These are phyloP conservation scores for Silene vulgaris DNA, from an alignment of 179 eudicot genomes.

Conservation along the genomic window DNA sequence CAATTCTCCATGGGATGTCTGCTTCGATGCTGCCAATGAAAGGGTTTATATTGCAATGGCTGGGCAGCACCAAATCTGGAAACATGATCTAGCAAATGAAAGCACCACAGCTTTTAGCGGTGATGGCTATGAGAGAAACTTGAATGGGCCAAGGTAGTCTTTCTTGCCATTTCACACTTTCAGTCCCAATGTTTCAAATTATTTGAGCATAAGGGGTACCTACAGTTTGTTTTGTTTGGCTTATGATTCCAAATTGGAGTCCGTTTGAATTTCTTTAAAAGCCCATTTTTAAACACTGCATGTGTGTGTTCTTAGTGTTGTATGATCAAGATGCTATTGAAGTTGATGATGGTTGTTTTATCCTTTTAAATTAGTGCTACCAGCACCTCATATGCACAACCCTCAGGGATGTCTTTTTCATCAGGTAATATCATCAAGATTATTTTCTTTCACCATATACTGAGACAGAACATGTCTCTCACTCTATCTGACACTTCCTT, in stretches of 20 bases:
- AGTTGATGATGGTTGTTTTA: constrained; percentile 20
- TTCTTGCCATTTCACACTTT: not conserved
- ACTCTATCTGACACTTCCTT: constrained; percentile 2
- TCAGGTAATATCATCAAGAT: constrained; percentile 43
- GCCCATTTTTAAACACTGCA: not conserved
- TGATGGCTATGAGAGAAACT: constrained; percentile 92
- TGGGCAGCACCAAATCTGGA: constrained; percentile 99
- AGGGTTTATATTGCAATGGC: constrained; percentile 93
- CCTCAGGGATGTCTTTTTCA: constrained; percentile 91
- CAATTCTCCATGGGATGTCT: constrained; percentile 98
- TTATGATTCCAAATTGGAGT: not conserved
- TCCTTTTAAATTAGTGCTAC: constrained; percentile 45
- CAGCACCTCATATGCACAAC: constrained; percentile 94
- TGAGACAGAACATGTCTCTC: not conserved
- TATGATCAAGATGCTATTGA: constrained; percentile 18
- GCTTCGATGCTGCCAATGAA: constrained; percentile 65
- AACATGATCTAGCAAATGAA: constrained; percentile 55
- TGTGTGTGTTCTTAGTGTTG: not conserved
- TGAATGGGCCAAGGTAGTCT: constrained; percentile 81
- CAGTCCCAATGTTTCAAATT: not conserved
- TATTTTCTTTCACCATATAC: constrained; percentile 1
- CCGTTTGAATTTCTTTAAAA: not conserved
- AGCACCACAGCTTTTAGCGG: constrained; percentile 77
- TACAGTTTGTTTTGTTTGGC: not conserved
- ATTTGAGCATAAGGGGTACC: constrained; percentile 14